These are phyloP conservation scores for Lophium mytilinum DNA, from an alignment of 495 filamentous ascomycete species.

Conservation along the genomic window DNA sequence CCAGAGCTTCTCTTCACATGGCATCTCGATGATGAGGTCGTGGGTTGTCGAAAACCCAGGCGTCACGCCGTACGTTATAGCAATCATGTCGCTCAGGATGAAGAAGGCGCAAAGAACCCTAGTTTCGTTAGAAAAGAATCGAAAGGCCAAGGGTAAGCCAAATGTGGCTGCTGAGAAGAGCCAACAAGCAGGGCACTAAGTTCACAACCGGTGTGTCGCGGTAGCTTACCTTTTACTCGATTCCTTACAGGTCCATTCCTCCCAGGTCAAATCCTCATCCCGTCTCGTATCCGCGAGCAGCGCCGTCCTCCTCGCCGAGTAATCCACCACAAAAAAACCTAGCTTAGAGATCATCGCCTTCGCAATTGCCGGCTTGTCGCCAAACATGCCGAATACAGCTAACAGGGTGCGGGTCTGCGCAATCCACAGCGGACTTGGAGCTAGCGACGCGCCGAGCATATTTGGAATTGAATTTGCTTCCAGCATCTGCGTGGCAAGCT, in stretches of 20 bases:
- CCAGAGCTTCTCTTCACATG: constrained; percentile 9
- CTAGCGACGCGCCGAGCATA: not conserved
- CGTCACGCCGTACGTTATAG: constrained; percentile 4
- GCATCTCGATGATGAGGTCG: constrained; percentile 10
- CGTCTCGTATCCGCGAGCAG: not conserved
- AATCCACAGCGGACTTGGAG: constrained; percentile 5
- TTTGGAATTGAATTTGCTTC: not conserved
- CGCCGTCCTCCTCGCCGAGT: constrained; percentile 2
- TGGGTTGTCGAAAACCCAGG: constrained; percentile 5
- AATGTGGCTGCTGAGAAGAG: no score
- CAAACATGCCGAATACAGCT: constrained; percentile 7
- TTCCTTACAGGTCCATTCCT: constrained; percentile 11
- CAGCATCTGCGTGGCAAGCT: constrained; percentile 2
- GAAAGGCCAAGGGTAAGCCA: no score
- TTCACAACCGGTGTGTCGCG: no score
- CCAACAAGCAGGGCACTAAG: no score
- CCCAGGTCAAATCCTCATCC: constrained; percentile 2
- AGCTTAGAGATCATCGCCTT: constrained; percentile 1
- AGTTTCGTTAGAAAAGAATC: no score
- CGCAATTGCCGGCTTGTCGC: constrained; percentile 6
- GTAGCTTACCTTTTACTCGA: constrained; percentile 2
- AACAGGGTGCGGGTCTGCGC: constrained; percentile 8
- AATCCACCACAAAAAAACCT: constrained; percentile 10
- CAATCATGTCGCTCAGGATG: constrained; percentile 12
- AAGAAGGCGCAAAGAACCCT: constrained; percentile 10